Percentiles rank a stretch among this genome's conserved stretches.
These are phyloP conservation scores for Nakazawaea holstii DNA, from an alignment of 805 yeast species.

Conservation along the genomic window DNA sequence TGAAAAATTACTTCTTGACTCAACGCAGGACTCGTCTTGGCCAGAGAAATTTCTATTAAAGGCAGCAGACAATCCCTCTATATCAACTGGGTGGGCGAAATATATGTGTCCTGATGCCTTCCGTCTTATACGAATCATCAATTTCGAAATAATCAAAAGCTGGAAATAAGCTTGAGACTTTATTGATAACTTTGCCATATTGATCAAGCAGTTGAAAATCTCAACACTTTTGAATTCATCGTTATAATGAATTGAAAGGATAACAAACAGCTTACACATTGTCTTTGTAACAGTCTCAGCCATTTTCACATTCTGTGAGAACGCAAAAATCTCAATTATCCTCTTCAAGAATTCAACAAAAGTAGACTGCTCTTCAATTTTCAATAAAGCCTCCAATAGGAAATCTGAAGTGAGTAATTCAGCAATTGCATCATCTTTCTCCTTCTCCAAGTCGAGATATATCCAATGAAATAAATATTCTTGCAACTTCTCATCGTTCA, in stretches of 20 bases:
- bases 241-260: neutral
- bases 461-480: neutral
- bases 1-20: slow-evolving; percentile 21
- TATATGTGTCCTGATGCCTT: slow-evolving; percentile 39
- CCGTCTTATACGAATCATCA: slow-evolving; percentile 49
- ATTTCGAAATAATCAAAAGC: slow-evolving; percentile 43
- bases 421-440: neutral
- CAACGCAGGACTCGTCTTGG: slow-evolving; percentile 17
- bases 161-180: slow-evolving; percentile 27
- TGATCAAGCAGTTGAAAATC: slow-evolving; percentile 26
- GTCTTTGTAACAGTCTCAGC: slow-evolving; percentile 16
- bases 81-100: slow-evolving; percentile 50
- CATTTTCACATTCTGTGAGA: neutral
- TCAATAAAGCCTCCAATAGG: neutral
- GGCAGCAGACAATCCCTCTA: slow-evolving; percentile 60
- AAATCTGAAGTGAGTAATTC: neutral
- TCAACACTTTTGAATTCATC: neutral
- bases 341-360: neutral
- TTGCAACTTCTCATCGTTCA: neutral
- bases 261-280: slow-evolving; percentile 14
- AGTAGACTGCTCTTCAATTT: neutral
- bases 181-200: slow-evolving; percentile 31
- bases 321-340: neutral
- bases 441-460: neutral
- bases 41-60: slow-evolving; percentile 42